Evolutionary conservation across 2,329 filamentous ascomycete genomes (phyloP).

Genomic region (Aspergillus ruber): DNA sequence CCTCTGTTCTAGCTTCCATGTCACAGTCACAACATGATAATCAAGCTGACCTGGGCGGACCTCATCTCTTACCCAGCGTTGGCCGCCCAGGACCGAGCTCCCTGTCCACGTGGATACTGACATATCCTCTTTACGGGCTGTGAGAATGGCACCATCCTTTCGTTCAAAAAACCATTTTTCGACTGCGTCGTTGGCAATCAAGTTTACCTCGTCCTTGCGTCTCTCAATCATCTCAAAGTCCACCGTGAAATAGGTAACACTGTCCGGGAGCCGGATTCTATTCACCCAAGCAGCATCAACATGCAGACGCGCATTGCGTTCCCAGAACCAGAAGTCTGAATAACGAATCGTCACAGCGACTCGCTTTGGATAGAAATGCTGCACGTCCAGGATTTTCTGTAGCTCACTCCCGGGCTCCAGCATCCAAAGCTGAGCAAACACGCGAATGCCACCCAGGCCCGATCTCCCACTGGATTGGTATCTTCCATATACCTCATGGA

Average conservation of each 20-base stretch:
- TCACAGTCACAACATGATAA: slow-evolving; percentile 41
- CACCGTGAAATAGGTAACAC: slow-evolving; percentile 36
- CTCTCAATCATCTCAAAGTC: slow-evolving; percentile 46
- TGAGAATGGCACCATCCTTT: slow-evolving; percentile 29
- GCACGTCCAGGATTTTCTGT: slow-evolving; percentile 17
- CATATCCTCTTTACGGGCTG: slow-evolving; percentile 21
- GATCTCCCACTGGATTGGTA: slow-evolving; percentile 17
- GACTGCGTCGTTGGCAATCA: slow-evolving; percentile 39
- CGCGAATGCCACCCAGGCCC: slow-evolving; percentile 21
- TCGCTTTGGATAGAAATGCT: slow-evolving; percentile 26
- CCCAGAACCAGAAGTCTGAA: slow-evolving; percentile 46
- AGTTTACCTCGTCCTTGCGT: slow-evolving; percentile 41
- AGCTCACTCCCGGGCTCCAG: slow-evolving; percentile 28
- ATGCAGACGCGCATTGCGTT: slow-evolving; percentile 29
- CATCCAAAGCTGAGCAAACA: slow-evolving; percentile 41
- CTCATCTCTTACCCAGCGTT: slow-evolving; percentile 42
- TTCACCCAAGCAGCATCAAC: slow-evolving; percentile 37
- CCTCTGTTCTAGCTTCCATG: slow-evolving; percentile 19
- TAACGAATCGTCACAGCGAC: slow-evolving; percentile 46
- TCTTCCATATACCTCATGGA: slow-evolving; percentile 15
- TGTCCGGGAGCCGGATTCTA: slow-evolving; percentile 21
- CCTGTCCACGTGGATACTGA: slow-evolving; percentile 40
- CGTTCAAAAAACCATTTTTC: too few species aligned
- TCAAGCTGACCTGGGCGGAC: slow-evolving; percentile 32
- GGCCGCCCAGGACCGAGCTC: slow-evolving; percentile 34